Conservation (phyloP, 352 stramenopile species). For the Phytophthora syringae region DNA sequence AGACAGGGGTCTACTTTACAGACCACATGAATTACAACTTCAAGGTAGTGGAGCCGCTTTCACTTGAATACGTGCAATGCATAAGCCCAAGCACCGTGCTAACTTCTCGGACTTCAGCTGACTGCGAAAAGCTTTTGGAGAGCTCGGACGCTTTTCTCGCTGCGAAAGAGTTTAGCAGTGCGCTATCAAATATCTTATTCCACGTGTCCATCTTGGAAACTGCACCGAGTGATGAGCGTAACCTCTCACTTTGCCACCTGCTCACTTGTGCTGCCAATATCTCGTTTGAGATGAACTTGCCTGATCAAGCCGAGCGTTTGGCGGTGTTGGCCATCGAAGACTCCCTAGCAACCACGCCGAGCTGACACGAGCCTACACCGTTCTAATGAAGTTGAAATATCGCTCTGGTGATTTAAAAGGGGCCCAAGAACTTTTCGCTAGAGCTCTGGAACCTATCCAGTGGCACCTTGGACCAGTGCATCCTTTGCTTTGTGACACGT, state of each 20-base stretch:
- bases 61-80: slow-evolving; percentile 25
- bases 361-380: slow-evolving; percentile 30
- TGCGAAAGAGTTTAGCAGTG: slow-evolving; percentile 24
- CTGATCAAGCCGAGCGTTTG: slow-evolving; percentile 34
- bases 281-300: slow-evolving; percentile 36
- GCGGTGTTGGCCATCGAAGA: slow-evolving; percentile 47
- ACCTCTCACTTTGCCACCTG: slow-evolving; percentile 41
- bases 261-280: slow-evolving; percentile 51
- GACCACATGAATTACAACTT: slow-evolving; percentile 51
- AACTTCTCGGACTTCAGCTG: slow-evolving; percentile 28
- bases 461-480: slow-evolving; percentile 53
- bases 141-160: slow-evolving; percentile 31
- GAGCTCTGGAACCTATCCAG: slow-evolving; percentile 40
- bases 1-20: slow-evolving; percentile 34
- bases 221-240: slow-evolving; percentile 35
- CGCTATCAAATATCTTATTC: slow-evolving; percentile 47
- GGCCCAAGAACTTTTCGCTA: slow-evolving; percentile 27
- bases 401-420: slow-evolving; percentile 18
- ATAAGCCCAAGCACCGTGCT: slow-evolving; percentile 29
- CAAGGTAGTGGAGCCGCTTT: slow-evolving; percentile 30
- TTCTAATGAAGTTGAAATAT: slow-evolving; percentile 48
- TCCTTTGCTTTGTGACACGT: slow-evolving; percentile 47
- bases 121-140: slow-evolving; percentile 37
- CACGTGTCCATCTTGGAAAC: slow-evolving; percentile 49
- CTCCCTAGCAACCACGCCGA: slow-evolving; percentile 35